Conservation (phyloP, 2,329 filamentous ascomycete species). For the Penicillium corylophilum region DNA sequence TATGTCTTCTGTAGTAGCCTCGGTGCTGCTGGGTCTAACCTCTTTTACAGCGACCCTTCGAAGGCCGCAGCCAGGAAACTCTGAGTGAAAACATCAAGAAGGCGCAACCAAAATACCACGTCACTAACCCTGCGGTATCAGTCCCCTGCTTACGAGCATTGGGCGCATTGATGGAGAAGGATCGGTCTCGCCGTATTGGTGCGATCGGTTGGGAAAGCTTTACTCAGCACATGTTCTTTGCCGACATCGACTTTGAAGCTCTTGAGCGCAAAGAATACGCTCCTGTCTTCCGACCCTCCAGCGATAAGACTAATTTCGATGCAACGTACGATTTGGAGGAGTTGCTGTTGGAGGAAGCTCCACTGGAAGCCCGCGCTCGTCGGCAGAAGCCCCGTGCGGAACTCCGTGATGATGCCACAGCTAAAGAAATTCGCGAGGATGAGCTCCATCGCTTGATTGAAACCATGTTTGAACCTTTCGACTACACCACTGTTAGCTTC, state of each 20-base stretch:
- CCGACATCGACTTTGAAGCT: slow-evolving; percentile 76
- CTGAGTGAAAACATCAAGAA: slow-evolving; percentile 78
- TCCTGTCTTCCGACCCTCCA: slow-evolving; percentile 88
- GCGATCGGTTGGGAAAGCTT: slow-evolving; percentile 78
- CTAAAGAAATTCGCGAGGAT: slow-evolving; percentile 91
- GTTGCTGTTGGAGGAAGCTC: slow-evolving; percentile 87
- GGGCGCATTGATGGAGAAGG: slow-evolving; percentile 74
- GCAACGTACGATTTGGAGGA: slow-evolving; percentile 97
- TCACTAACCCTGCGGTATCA: slow-evolving; percentile 87
- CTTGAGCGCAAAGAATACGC: slow-evolving; percentile 84
- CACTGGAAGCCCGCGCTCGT: slow-evolving; percentile 84
- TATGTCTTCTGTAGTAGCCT: slow-evolving; percentile 31
- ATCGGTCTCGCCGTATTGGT: slow-evolving; percentile 80
- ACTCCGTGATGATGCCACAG: slow-evolving; percentile 89
- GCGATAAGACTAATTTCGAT: slow-evolving; percentile 98
- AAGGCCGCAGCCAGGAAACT: slow-evolving; percentile 79
- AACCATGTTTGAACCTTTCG: slow-evolving; percentile 88
- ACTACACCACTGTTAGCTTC: slow-evolving; percentile 83
- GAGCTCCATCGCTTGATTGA: slow-evolving; percentile 94
- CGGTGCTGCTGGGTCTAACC: slow-evolving; percentile 30
- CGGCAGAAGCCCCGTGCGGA: slow-evolving; percentile 91
- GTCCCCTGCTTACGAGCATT: slow-evolving; percentile 88
- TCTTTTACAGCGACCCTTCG: slow-evolving; percentile 75
- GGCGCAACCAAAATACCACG: slow-evolving; percentile 81
- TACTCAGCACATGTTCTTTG: slow-evolving; percentile 85